Conservation (phyloP, 129 eudicot species). For the Dittrichia graveolens region DNA sequence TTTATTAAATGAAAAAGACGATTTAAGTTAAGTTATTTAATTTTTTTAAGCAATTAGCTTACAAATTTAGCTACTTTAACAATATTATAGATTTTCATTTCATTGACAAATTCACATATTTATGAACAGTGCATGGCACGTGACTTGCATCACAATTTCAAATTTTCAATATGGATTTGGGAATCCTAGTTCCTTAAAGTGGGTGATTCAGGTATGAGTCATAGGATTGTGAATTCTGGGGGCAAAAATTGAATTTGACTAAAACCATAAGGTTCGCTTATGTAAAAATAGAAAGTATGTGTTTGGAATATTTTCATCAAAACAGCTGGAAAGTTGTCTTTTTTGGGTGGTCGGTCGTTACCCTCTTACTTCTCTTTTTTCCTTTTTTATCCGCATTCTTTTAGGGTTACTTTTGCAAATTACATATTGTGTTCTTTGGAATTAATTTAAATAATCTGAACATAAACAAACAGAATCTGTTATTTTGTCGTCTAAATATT, state of each 20-base stretch:
- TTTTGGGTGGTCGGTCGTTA: constrained; percentile 37
- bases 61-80: too few relatives aligned
- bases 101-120: background rate
- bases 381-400: constrained; percentile 26
- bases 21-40: too few relatives aligned
- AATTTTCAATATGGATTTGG: background rate
- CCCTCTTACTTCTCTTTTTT: constrained; percentile 17
- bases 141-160: background rate
- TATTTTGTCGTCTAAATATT: background rate
- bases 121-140: constrained; percentile 7
- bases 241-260: background rate
- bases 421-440: background rate
- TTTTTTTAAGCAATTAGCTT: too few relatives aligned
- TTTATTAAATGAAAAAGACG: too few relatives aligned
- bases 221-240: constrained; percentile 14
- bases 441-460: background rate
- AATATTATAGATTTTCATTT: too few relatives aligned
- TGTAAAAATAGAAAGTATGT: background rate
- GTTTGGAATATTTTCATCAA: constrained; percentile 7
- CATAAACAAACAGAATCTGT: background rate
- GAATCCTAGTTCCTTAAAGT: too few relatives aligned
- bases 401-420: constrained; percentile 24
- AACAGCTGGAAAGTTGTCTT: constrained; percentile 36
- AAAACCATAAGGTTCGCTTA: constrained; percentile 3
- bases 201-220: background rate